phyloP scores from a whole-genome alignment of 192 early-diverging fungal species.

The Glomus cerebriforme region DNA sequence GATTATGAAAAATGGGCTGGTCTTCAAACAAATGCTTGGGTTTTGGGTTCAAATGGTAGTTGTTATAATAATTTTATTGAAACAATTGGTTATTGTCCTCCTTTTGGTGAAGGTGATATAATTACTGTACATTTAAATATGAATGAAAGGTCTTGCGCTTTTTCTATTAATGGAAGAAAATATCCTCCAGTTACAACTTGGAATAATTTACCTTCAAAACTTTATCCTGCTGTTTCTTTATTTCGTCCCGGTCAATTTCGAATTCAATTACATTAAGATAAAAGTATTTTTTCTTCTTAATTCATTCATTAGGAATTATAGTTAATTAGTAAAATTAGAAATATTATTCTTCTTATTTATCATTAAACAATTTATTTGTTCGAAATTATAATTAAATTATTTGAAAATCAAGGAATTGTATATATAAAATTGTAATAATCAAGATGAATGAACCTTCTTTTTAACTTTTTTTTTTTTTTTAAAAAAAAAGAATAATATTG shows the following conservation, averaged over 20 bases:
- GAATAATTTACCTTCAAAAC: slow-evolving; percentile 11
- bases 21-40: neutral
- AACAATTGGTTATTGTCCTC: neutral
- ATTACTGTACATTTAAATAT: slow-evolving; percentile 30
- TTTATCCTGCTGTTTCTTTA: slow-evolving; percentile 12
- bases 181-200: neutral
- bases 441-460: no score
- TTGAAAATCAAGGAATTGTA: no score
- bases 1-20: neutral
- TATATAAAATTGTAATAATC: no score
- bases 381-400: no score
- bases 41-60: neutral
- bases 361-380: no score
- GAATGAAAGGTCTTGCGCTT: slow-evolving; percentile 2
- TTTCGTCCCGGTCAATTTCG: neutral
- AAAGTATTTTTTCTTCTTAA: no score
- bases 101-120: neutral
- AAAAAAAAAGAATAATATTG: no score
- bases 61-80: neutral
- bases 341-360: no score
- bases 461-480: no score
- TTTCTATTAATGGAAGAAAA: slow-evolving; percentile 21
- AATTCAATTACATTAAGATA: neutral
- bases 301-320: no score
- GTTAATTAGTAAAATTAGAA: no score